phyloP scores from a whole-genome alignment of 2,329 filamentous ascomycete species.

The Talaromyces sp. region DNA sequence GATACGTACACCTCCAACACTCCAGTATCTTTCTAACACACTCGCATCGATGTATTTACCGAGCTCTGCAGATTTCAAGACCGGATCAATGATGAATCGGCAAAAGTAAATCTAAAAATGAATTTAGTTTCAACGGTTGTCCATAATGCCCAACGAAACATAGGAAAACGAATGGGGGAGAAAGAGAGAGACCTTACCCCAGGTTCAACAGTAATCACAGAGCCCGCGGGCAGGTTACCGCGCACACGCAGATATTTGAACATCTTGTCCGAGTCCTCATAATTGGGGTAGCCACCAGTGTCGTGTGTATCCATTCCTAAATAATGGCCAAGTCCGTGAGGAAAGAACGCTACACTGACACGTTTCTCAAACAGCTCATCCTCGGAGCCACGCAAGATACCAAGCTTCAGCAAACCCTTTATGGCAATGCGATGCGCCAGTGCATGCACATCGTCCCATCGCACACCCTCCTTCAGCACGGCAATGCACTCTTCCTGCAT shows the following conservation, averaged over 20 bases:
- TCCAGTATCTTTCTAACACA: constrained; percentile 78
- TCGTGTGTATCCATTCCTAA: constrained; percentile 93
- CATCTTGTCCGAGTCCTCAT: constrained; percentile 76
- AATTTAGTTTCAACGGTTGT: background rate
- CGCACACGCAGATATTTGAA: constrained; percentile 86
- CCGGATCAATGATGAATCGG: constrained; percentile 82
- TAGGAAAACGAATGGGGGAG: background rate
- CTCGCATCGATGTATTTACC: constrained; percentile 74
- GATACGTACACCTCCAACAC: constrained; percentile 88
- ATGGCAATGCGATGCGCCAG: constrained; percentile 74
- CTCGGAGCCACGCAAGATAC: constrained; percentile 66
- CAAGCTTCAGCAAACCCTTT: constrained; percentile 69
- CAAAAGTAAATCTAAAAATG: constrained; percentile 77
- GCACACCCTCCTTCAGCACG: constrained; percentile 67
- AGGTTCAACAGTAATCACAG: constrained; percentile 92
- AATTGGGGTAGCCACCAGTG: constrained; percentile 76
- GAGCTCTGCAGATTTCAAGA: constrained; percentile 71
- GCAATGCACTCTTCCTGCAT: constrained; percentile 80
- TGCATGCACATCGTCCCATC: constrained; percentile 73
- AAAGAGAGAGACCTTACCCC: constrained; percentile 61
- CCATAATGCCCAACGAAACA: background rate
- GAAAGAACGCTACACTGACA: constrained; percentile 88
- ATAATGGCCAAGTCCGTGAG: constrained; percentile 88
- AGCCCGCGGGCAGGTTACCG: constrained; percentile 71
- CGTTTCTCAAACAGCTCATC: constrained; percentile 75